Percentiles rank a stretch among this genome's conserved stretches.
Conservation (phyloP, 768 basidiomycete genomes). For the Tylopilus felleus region DNA sequence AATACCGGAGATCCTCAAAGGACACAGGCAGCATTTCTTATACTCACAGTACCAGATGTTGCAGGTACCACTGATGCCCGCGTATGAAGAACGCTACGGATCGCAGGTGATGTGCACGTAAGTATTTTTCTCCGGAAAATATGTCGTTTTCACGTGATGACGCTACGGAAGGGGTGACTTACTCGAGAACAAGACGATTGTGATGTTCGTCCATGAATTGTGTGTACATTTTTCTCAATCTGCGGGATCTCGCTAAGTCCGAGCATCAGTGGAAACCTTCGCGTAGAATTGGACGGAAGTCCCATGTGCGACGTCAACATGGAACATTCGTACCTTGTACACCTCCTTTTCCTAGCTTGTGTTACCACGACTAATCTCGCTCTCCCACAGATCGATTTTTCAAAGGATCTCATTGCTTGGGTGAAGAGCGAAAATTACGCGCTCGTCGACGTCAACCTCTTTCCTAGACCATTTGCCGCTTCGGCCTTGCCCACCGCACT, state of each 20-base stretch:
- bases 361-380: background rate
- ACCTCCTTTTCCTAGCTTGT: slow-evolving; percentile 5
- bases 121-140: slow-evolving; percentile 27
- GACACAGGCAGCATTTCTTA: slow-evolving; percentile 81
- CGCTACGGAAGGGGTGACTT: slow-evolving; percentile 59
- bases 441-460: slow-evolving; percentile 85
- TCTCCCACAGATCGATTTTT: slow-evolving; percentile 75
- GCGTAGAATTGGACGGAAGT: slow-evolving; percentile 75
- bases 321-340: slow-evolving; percentile 83
- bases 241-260: background rate
- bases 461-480: slow-evolving; percentile 50
- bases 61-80: slow-evolving; percentile 72
- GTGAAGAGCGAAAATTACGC: slow-evolving; percentile 61
- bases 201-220: slow-evolving; percentile 96
- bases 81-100: slow-evolving; percentile 69
- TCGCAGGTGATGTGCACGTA: slow-evolving; percentile 90
- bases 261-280: slow-evolving; percentile 73
- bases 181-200: slow-evolving; percentile 69
- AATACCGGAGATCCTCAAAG: slow-evolving; percentile 83
- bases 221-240: slow-evolving; percentile 38
- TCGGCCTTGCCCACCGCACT: slow-evolving; percentile 24
- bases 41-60: slow-evolving; percentile 75
- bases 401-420: slow-evolving; percentile 79
- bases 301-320: slow-evolving; percentile 68
- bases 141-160: slow-evolving; percentile 1